These are phyloP conservation scores for Ustulina deusta DNA, from an alignment of 2,329 filamentous ascomycete genomes.

Conservation along the genomic window DNA sequence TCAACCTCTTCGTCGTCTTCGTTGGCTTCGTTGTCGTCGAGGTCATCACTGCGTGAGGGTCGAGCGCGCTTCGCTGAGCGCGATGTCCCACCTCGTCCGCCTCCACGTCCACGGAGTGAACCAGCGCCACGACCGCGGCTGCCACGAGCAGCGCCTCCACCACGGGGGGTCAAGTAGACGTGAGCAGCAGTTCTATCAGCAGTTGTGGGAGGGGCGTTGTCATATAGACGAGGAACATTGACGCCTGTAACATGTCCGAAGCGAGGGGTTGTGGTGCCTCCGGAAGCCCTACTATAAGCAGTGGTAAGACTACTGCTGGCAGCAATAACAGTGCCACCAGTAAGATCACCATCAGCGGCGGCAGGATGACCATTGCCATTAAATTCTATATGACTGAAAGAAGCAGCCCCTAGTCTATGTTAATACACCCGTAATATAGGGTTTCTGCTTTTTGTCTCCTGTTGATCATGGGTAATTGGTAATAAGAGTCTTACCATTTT, in stretches of 20 bases:
- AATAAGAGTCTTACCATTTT: not conserved
- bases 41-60: not conserved
- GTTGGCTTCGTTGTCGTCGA: not conserved
- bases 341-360: not conserved
- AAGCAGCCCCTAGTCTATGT: not conserved
- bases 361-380: not conserved
- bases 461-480: too few relatives aligned
- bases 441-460: not conserved
- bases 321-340: too few relatives aligned
- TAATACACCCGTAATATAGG: not conserved
- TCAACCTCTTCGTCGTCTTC: not conserved
- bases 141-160: too few relatives aligned
- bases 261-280: too few relatives aligned
- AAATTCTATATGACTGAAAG: not conserved
- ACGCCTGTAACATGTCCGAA: too few relatives aligned
- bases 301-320: not conserved
- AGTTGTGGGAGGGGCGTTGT: too few relatives aligned
- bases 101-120: constrained; percentile 2
- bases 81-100: not conserved
- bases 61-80: constrained; percentile 8
- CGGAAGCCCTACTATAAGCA: not conserved
- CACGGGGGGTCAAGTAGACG: too few relatives aligned
- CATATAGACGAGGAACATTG: too few relatives aligned
- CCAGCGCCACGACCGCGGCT: not conserved
- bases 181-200: too few relatives aligned